Evolutionary conservation across 2,329 filamentous ascomycete genomes (phyloP), one percentile per base, ranked within the genome.

Genomic region (Arthrocladium fulminans): DNA sequence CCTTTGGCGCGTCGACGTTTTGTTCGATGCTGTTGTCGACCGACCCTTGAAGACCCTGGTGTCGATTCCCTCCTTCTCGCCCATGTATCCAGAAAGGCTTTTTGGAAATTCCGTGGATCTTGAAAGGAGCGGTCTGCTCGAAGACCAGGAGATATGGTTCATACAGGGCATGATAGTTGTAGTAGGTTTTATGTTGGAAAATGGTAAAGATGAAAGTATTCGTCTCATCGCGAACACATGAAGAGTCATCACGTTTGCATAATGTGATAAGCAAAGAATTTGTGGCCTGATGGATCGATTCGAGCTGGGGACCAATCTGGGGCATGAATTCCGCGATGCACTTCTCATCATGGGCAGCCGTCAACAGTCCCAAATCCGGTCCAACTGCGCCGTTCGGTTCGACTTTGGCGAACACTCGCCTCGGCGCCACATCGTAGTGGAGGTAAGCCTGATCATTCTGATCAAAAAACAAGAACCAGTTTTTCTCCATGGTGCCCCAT

Each of bases 391-490:
- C 76, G 52, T 75, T 70, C 1, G 51, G 30, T 1, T 41, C 30
- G 8, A 79, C 57, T 32, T 64, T 62, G 0, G 76, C 69, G 54
- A 79, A 80, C 0, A 64, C 64, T 0, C 78, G 72, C 15, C 63
- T 63, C 0, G 76, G 77, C 0, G 58, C 54, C 2, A 79, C 58
- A 52, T 80, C 75, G 58, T 79, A 71, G 57, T 81, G 77, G 52
- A 68, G 65, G 57, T 77, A 77, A 43, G 70, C 61, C 17, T 67
- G 58, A 3, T 67, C 70, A 0, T 64, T 49, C 0, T 51, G 49
- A 52, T 79, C 76, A 77, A 77, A 81, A 63, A 81, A 81, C 2
- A 76, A 51, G 54, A 81, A 81, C 67, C 71, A 82, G 56, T 82
- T 81, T 70, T 81, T 81, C 62, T 82, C 77, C 22, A 80, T 56